phyloP scores from a whole-genome alignment of 495 filamentous ascomycete species.

The Xylaria sp. region DNA sequence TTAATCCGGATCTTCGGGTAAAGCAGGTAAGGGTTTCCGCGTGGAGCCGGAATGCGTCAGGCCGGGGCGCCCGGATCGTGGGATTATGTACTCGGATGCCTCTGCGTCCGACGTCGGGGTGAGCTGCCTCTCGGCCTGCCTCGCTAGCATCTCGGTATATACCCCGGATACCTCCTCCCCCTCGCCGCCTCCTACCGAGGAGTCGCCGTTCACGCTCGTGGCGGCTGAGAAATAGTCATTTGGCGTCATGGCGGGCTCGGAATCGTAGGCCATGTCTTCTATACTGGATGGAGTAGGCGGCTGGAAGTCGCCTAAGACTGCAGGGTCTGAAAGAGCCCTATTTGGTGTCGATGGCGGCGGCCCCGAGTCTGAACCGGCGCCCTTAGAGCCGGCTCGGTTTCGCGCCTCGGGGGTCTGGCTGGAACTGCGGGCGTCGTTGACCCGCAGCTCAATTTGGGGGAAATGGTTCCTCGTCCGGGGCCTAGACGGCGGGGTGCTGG shows the following conservation, averaged over 20 bases:
- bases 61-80: conserved; percentile 35
- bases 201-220: conserved; percentile 18
- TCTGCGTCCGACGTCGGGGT: conserved; percentile 48
- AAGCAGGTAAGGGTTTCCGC: conserved; percentile 58
- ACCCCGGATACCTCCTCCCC: conserved; percentile 6
- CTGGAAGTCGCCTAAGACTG: conserved; percentile 23
- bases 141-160: conserved; percentile 32
- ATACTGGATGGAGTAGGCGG: conserved; percentile 36
- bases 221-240: conserved; percentile 34
- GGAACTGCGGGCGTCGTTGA: not conserved
- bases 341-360: conserved; percentile 25
- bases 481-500: conserved; percentile 19
- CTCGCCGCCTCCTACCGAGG: conserved; percentile 8
- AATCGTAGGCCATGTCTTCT: conserved; percentile 41
- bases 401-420: conserved; percentile 26
- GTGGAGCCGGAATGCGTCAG: conserved; percentile 35
- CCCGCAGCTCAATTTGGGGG: conserved; percentile 5
- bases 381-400: conserved; percentile 21
- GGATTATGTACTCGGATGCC: conserved; percentile 28
- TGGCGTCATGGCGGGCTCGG: conserved; percentile 38
- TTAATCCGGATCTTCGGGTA: conserved; percentile 54
- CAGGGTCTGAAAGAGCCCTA: conserved; percentile 30
- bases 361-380: conserved; percentile 6
- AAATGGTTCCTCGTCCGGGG: conserved; percentile 1
- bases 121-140: conserved; percentile 39